Conservation (phyloP, 352 stramenopile species). For the Paralagenidium karlingii region DNA sequence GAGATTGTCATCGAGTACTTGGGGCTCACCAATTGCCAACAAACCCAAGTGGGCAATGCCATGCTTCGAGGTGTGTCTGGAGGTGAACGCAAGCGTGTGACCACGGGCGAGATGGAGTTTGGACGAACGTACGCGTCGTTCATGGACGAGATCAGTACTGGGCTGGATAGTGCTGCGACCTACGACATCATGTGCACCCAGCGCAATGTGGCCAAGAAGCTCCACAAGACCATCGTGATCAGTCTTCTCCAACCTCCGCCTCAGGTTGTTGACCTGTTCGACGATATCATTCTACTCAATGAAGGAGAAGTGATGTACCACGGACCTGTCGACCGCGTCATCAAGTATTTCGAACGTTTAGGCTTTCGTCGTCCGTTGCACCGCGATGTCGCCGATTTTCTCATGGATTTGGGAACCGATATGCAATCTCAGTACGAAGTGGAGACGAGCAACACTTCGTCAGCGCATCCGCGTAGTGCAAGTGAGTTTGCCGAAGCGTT, state of each 20-base stretch:
- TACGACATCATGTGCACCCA: slow-evolving; percentile 37
- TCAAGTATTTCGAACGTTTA: slow-evolving; percentile 67
- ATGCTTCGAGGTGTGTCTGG: slow-evolving; percentile 28
- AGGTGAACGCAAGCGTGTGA: slow-evolving; percentile 69
- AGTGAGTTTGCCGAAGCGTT: slow-evolving; percentile 12
- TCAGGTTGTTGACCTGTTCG: slow-evolving; percentile 88
- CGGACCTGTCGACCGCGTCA: slow-evolving; percentile 37
- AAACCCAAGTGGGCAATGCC: slow-evolving; percentile 17
- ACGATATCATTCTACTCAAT: slow-evolving; percentile 88
- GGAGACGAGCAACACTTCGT: not conserved
- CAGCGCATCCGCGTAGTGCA: slow-evolving; percentile 13
- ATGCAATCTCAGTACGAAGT: slow-evolving; percentile 24
- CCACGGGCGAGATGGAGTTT: slow-evolving; percentile 54
- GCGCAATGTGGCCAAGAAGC: slow-evolving; percentile 20
- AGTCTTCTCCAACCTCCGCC: slow-evolving; percentile 85
- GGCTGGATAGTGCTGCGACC: slow-evolving; percentile 13
- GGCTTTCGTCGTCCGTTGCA: slow-evolving; percentile 37
- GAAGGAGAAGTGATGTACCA: slow-evolving; percentile 83
- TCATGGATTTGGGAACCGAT: slow-evolving; percentile 49
- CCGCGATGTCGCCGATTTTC: slow-evolving; percentile 86
- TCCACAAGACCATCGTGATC: slow-evolving; percentile 51
- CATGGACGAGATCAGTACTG: slow-evolving; percentile 29
- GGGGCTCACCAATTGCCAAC: slow-evolving; percentile 9
- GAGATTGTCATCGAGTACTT: slow-evolving; percentile 38
- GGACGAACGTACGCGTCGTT: slow-evolving; percentile 34